Conservation (phyloP, 2,329 filamentous ascomycete genomes). For the Thielaviopsis ethacetica region DNA sequence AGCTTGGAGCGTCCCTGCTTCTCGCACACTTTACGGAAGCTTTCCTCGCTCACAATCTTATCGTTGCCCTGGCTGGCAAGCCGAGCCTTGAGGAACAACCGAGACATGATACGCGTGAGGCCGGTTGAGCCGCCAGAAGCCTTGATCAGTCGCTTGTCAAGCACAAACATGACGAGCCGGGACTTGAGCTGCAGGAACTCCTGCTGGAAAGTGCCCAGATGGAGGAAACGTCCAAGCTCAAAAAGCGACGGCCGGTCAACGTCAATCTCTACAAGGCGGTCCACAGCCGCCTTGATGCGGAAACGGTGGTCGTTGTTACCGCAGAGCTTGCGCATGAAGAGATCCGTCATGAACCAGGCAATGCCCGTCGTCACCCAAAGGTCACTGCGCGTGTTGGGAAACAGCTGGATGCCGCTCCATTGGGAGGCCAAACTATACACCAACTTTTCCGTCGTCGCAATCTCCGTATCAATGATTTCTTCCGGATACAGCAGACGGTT, state of each 20-base stretch:
- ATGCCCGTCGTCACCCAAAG: conserved; percentile 82
- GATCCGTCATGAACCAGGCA: conserved; percentile 86
- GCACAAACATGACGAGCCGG: conserved; percentile 77
- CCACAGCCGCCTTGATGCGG: conserved; percentile 69
- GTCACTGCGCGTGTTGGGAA: conserved; percentile 65
- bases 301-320: conserved; percentile 93
- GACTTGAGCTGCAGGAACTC: conserved; percentile 88
- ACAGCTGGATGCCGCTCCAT: conserved; percentile 87
- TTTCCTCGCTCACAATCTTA: conserved; percentile 55
- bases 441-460: conserved; percentile 63
- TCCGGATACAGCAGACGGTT: conserved; percentile 71
- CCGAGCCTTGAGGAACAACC: conserved; percentile 72
- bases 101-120: conserved; percentile 69
- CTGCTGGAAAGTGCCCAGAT: conserved; percentile 68
- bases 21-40: conserved; percentile 73
- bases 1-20: conserved; percentile 75
- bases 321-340: conserved; percentile 78
- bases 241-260: conserved; percentile 67
- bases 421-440: conserved; percentile 77
- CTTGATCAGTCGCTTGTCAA: conserved; percentile 83
- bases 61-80: conserved; percentile 44
- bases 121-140: conserved; percentile 64
- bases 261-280: conserved; percentile 68
- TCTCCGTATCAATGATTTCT: conserved; percentile 69
- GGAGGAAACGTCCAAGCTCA: conserved; percentile 60